phyloP scores from a whole-genome alignment of 2,329 filamentous ascomycete genomes.

The Cercospora citrullina region DNA sequence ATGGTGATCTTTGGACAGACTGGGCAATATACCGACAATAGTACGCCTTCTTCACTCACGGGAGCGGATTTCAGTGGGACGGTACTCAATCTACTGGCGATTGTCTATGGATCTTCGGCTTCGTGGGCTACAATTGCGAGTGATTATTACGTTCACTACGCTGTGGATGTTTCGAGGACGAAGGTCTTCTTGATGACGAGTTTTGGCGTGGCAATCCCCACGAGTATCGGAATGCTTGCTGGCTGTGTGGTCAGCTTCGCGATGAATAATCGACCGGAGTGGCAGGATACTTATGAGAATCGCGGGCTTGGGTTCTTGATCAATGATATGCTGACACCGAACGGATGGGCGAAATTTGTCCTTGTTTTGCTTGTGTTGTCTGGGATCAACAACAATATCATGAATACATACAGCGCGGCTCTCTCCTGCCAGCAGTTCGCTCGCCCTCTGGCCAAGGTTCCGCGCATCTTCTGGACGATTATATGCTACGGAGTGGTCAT shows the following conservation, averaged over 20 bases:
- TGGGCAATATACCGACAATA: slow-evolving; percentile 46
- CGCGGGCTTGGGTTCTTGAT: slow-evolving; percentile 53
- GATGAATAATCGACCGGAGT: slow-evolving; percentile 44
- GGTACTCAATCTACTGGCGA: slow-evolving; percentile 36
- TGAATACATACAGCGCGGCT: slow-evolving; percentile 47
- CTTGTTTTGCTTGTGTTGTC: slow-evolving; percentile 43
- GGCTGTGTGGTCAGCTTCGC: slow-evolving; percentile 43
- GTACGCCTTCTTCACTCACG: slow-evolving; percentile 34
- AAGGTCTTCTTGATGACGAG: slow-evolving; percentile 48
- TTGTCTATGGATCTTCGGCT: slow-evolving; percentile 44
- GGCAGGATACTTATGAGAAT: slow-evolving; percentile 43
- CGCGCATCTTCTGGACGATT: slow-evolving; percentile 52
- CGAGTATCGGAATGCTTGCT: slow-evolving; percentile 48
- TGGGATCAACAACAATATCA: slow-evolving; percentile 44
- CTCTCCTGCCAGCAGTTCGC: slow-evolving; percentile 51
- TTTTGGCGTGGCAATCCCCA: slow-evolving; percentile 45
- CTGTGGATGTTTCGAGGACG: slow-evolving; percentile 41
- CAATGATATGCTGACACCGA: slow-evolving; percentile 47
- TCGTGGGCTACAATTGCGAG: slow-evolving; percentile 46
- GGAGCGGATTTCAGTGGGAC: slow-evolving; percentile 33
- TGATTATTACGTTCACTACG: slow-evolving; percentile 49
- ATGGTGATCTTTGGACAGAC: slow-evolving; percentile 52
- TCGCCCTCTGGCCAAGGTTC: slow-evolving; percentile 53
- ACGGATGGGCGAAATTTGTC: slow-evolving; percentile 52
- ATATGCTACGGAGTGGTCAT: slow-evolving; percentile 47